These are phyloP conservation scores for Eucalyptus guilfoylei DNA, from an alignment of 345 rosid genomes.

Conservation along the genomic window DNA sequence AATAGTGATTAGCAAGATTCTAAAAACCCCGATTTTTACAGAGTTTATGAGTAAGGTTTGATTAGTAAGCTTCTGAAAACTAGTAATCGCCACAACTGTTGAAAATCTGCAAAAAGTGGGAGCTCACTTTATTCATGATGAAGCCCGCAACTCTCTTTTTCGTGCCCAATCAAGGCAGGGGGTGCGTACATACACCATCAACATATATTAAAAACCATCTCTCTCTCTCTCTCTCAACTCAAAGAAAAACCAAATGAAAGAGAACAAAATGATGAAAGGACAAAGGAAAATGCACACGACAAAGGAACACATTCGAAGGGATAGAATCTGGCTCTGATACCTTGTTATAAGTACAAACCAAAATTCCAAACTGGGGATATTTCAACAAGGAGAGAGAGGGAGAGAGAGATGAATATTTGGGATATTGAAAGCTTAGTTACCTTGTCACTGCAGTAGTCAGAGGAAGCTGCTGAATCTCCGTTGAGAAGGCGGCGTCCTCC, in stretches of 20 bases:
- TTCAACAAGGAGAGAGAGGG: background rate
- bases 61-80: too few relatives aligned
- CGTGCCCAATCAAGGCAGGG: background rate
- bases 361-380: background rate
- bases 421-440: background rate
- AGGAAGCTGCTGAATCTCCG: background rate
- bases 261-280: background rate
- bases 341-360: too few relatives aligned
- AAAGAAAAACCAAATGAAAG: background rate
- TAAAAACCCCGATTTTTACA: too few relatives aligned
- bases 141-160: background rate
- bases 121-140: background rate
- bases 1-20: too few relatives aligned
- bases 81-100: too few relatives aligned
- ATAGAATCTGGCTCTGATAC: background rate
- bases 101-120: background rate
- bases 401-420: background rate
- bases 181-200: background rate
- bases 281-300: background rate
- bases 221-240: background rate
- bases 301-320: background rate
- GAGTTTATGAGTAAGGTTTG: too few relatives aligned
- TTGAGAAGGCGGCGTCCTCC: slow-evolving; percentile 40
- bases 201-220: background rate
- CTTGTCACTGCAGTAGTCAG: slow-evolving; percentile 9